Base-by-base conservation (phyloP, 345 rosid genomes). In the Linum trigynum region DNA sequence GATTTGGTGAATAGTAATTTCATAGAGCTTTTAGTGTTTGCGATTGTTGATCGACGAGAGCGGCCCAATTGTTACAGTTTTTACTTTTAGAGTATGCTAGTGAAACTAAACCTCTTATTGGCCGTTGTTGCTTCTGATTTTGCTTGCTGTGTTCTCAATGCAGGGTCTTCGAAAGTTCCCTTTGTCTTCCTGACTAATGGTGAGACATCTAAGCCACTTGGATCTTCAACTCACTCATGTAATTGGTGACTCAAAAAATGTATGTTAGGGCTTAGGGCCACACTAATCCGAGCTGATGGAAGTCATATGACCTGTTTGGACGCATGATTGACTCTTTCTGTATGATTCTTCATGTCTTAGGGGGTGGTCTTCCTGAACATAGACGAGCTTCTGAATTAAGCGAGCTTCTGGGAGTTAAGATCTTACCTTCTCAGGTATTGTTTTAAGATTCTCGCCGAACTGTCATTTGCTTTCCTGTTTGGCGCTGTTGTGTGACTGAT, bases 181-280 rank as follows among this genome's bases (percentile, higher is more conserved):
- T 79, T 75, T 59, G 65, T 82, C 67, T 82, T 82, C 75, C 68
- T 82, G 69, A 82, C 79, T 42, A 79, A 82, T 65, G 86, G 83
- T 82, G 71, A 71, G 83, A 23, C 51, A 45, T 45, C 51, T 45
- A 45, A 45, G 51, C 11, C 12, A 45, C 12, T 45, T 45, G 51
- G 51, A 23, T 16, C 37, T 14, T 48, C 17, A 16, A 39, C 8
- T 36, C 39, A 17, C 3, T 4, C 39, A 17, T 32, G 38, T 59
- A 17, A 32, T 17, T 16, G 36, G n/a, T 11, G 58, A 7, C 12
- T 59, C 12, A 35, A 59, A 23, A 7, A 17, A 8, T 9, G 38
- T 3, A 17, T 59, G 62, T 32, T 38, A 23, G 5, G 38, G 15
- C 15, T 5, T 14, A 12, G n/a, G 23, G 8, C 36, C 12, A 41